Evolutionary conservation across 2,329 filamentous ascomycete species (phyloP), one percentile per base, ranked within the genome.

Genomic region (Fusarium burgessii): DNA sequence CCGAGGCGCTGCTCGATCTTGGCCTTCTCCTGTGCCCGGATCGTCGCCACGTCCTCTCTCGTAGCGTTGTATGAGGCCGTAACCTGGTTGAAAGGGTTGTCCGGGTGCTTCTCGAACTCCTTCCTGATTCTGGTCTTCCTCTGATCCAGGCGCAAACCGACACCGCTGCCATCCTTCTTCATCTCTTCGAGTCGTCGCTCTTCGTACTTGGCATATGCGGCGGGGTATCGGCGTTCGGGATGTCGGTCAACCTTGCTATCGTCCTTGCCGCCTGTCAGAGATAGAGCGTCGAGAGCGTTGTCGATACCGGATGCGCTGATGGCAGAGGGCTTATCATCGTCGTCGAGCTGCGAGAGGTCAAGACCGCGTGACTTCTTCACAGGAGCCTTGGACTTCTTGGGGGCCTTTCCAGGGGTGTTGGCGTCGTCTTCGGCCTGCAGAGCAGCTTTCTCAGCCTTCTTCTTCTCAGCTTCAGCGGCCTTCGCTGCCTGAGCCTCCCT

Each of bases 41-140:
- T 82, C 51, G 88, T 86, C 51, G 85, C 85, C 46, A 97, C 77
- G 76, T 99, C 95, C 7, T 94, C 93, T 81, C 89, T 92, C 25
- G 87, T 88, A 58, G 93, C 89, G 81, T 99, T 93, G 82, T 94
- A 97, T 6, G 85, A 81, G 4, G 90, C 93, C 55, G 85, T 89
- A 18, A 91, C 90, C 83, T 97, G 93, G 83, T 97, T 97, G 84
- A 97, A 96, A 17, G 96, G 96, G 81, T 99, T 99, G 76, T 98
- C 95, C 3, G 93, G 91, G 77, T 92, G 93, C 86, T 94, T 97
- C 82, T 97, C 92, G 80, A 98, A 99, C 84, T 98, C 96, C 86
- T 97, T 97, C 69, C 89, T 83, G 73, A 97, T 93, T 78, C 91
- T 87, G 70, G 95, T 92, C 77, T 95, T 91, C 82, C 93, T 92